Evolutionary conservation across 106 monocot genomes (phyloP), one percentile per base, ranked within the genome.

Genomic region (Dioscorea zingiberensis): DNA sequence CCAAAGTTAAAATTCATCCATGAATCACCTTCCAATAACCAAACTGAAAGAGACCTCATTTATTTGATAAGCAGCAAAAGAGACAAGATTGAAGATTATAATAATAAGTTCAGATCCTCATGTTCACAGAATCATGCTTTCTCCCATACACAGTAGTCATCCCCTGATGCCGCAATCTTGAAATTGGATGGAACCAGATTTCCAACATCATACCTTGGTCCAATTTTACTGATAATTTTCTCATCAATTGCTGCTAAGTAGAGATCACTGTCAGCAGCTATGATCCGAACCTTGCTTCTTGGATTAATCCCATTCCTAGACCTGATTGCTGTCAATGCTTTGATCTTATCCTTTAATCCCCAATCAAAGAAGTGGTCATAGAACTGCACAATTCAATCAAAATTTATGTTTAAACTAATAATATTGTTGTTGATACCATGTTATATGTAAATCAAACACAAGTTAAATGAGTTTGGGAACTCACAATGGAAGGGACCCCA

Each of bases 211-310:
- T 23, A 64, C 64, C 71, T 69, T 14, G 78, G 11, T 4, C 88
- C 88, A 6, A 84, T 76, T 63, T 88, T 88, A 1, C 47, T 58
- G 18, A 84, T 67, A 13, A 88, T 58, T 45, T 76, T 84, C 65
- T 84, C 84, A 28, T 84, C 88, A 7, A 88, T 71, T 13, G 59
- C 72, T 0, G 81, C 88, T 27, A 84, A 23, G 25, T 88, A 88
- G 4, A 84, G 60, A 66, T 88, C 84, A n/a, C 22, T 28, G 6
- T 81, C 81, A 19, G 78, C 60, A 10, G 73, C 65, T 13, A 84
- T 47, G 68, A 88, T 84, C 13, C 76, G 61, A 55, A 88, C 13
- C 10, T 27, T 65, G 66, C 88, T 84, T 4, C 46, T 66, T 2
- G 84, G 75, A n/a, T 67, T 57, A 27, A 88, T 84, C 22, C 73